phyloP scores from a whole-genome alignment of 129 eudicot species.

The Rutidosis leptorrhynchoides region DNA sequence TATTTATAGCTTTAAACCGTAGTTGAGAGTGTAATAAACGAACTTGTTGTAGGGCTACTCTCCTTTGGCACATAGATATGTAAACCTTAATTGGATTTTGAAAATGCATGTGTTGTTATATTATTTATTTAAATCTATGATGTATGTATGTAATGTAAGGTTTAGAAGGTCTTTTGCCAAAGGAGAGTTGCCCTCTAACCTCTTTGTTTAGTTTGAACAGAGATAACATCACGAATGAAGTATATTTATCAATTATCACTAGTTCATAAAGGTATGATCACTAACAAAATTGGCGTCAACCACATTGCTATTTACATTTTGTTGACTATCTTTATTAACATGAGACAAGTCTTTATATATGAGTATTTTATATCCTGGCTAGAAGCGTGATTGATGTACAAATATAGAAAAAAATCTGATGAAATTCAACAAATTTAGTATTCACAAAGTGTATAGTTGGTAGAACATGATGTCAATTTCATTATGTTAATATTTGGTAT shows the following conservation, averaged over 20 bases:
- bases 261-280: constrained; percentile 16
- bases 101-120: not conserved
- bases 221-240: constrained; percentile 8
- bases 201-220: constrained; percentile 19
- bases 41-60: constrained; percentile 31
- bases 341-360: no score
- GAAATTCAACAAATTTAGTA: no score
- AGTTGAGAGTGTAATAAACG: constrained; percentile 11
- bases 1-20: not conserved
- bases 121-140: not conserved
- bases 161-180: constrained; percentile 24
- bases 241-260: no score
- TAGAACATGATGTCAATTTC: not conserved
- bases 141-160: not conserved
- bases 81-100: not conserved
- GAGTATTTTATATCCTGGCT: no score
- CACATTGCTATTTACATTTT: not conserved
- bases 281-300: not conserved
- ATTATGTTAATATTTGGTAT: not conserved
- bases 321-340: no score
- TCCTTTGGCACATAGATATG: constrained; percentile 16
- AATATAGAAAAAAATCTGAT: no score
- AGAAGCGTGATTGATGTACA: no score
- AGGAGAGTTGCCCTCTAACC: constrained; percentile 43
- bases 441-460: not conserved